phyloP scores from a whole-genome alignment of 2,329 filamentous ascomycete genomes.

The Fusarium albosuccineum region DNA sequence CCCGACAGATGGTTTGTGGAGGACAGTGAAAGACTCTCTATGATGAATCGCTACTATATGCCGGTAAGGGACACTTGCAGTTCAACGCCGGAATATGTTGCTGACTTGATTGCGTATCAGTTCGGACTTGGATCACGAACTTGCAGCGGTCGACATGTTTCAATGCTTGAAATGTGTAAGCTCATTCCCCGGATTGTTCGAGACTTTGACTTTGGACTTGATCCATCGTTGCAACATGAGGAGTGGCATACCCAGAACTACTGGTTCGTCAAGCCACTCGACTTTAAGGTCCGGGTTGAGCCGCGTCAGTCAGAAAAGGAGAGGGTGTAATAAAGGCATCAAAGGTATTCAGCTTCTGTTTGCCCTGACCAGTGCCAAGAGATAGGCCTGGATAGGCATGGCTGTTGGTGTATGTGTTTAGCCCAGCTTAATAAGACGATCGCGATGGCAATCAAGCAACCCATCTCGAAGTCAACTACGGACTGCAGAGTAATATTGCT shows the following conservation, averaged over 20 bases:
- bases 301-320: not conserved
- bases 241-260: conserved; percentile 30
- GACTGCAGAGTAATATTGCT: no score
- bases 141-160: conserved; percentile 42
- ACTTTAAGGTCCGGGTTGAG: conserved; percentile 24
- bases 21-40: conserved; percentile 5
- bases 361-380: no score
- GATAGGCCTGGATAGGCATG: no score
- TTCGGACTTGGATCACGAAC: conserved; percentile 42
- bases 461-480: no score
- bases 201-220: conserved; percentile 39
- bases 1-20: conserved; percentile 35
- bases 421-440: no score
- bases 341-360: no score
- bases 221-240: not conserved
- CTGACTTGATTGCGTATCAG: conserved; percentile 22
- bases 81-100: fast-evolving
- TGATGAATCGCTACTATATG: conserved; percentile 43
- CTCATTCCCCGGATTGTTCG: conserved; percentile 37
- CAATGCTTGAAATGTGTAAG: conserved; percentile 44
- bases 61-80: conserved; percentile 11
- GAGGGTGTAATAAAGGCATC: not conserved
- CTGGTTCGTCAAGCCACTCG: conserved; percentile 36
- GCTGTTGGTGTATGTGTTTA: not conserved
- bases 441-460: no score